phyloP scores from a whole-genome alignment of 768 basidiomycete species.

The Tephrocybe sp. region DNA sequence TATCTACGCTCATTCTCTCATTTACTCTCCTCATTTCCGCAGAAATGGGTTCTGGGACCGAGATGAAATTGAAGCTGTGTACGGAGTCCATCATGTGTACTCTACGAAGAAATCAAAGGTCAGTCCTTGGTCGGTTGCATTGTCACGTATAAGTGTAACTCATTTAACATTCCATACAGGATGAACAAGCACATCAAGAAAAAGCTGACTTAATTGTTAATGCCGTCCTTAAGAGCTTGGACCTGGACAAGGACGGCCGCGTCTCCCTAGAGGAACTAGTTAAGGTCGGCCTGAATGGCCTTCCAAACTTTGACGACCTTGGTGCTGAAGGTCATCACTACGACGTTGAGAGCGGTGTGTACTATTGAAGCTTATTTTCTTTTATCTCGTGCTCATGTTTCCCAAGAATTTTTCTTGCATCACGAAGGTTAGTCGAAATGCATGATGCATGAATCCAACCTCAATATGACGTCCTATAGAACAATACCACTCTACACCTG shows the following conservation, averaged over 20 bases:
- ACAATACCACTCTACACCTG: constrained; percentile 91
- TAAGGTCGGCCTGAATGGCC: constrained; percentile 64
- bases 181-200: constrained; percentile 73
- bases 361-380: neutral
- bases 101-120: constrained; percentile 80
- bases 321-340: constrained; percentile 95
- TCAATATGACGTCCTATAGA: constrained; percentile 41
- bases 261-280: constrained; percentile 71
- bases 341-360: constrained; percentile 83
- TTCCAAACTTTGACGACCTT: constrained; percentile 81
- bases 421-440: constrained; percentile 72
- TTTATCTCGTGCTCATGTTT: neutral
- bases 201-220: constrained; percentile 80
- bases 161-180: constrained; percentile 33
- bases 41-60: constrained; percentile 82
- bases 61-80: constrained; percentile 92
- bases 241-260: constrained; percentile 71
- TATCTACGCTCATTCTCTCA: neutral
- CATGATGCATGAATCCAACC: neutral
- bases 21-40: neutral
- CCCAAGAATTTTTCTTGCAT: constrained; percentile 87
- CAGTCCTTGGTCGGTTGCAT: neutral
- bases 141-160: neutral
- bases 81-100: constrained; percentile 92
- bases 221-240: constrained; percentile 65